Percentiles rank a stretch among this genome's conserved stretches.
Evolutionary conservation across 176 grass and related monocot species (phyloP).

Genomic region (Triticum monococcum): DNA sequence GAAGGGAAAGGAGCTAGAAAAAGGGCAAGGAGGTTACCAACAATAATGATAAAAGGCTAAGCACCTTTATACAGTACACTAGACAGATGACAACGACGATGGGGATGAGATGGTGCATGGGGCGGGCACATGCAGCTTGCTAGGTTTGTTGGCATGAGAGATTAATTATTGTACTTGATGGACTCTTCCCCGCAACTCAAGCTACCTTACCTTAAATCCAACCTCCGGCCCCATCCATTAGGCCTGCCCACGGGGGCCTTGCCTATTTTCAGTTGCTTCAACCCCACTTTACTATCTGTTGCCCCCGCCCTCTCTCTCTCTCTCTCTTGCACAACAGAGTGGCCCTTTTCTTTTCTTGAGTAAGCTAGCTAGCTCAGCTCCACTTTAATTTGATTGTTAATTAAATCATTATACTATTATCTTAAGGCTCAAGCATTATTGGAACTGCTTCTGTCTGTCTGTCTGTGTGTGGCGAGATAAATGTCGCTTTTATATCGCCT

Average conservation of each 20-base stretch:
- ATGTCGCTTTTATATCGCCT: constrained; percentile 43
- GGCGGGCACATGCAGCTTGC: constrained; percentile 25
- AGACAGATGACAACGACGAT: not conserved
- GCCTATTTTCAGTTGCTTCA: constrained; percentile 65
- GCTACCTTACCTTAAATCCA: constrained; percentile 54
- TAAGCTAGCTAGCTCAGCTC: not conserved
- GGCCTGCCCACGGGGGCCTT: constrained; percentile 30
- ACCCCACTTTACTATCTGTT: constrained; percentile 54
- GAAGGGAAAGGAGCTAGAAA: not conserved
- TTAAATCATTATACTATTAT: not conserved
- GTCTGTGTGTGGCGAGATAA: constrained; percentile 18
- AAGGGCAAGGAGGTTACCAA: constrained; percentile 19
- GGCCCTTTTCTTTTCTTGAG: constrained; percentile 25
- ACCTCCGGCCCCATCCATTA: constrained; percentile 23
- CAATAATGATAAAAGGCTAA: constrained; percentile 42
- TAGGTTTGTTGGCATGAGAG: constrained; percentile 44
- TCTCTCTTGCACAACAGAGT: constrained; percentile 16
- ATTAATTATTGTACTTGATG: constrained; percentile 65
- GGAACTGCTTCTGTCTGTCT: constrained; percentile 29
- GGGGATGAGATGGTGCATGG: constrained; percentile 26
- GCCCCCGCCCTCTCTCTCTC: not conserved
- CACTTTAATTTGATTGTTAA: constrained; percentile 39
- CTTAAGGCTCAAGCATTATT: constrained; percentile 56
- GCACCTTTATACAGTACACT: constrained; percentile 35
- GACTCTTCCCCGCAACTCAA: constrained; percentile 47